Base-by-base conservation (phyloP, 495 filamentous ascomycete genomes). In the Aspergillus kassunensis region DNA sequence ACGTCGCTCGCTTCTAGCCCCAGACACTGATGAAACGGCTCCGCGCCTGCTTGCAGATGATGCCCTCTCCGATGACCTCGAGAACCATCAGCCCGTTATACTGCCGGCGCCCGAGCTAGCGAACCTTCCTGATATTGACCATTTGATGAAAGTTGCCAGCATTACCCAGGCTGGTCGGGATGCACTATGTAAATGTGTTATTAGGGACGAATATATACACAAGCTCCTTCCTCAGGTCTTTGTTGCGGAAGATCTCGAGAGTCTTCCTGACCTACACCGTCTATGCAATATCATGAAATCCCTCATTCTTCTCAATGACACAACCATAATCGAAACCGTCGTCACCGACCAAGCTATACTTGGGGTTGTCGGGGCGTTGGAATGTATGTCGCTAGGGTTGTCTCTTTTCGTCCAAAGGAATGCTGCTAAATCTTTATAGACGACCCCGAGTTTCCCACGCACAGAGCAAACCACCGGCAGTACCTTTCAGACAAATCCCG, bases 221-320 rank as follows among this genome's bases (percentile, higher is more conserved):
- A 96, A 95, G 65, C 76, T 98, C 29, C 84, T 93, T 44, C 90
- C 89, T 1, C 60, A 97, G 37, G 88, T 98, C 45, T 78, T 84
- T 40, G 80, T 84, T 60, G 93, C 95, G 3, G 93, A 98, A 69
- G 89, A 96, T 63, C 75, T 95, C 51, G 91, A 98, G 65, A 90
- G 87, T 55, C 70, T 96, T 25, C 61, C 78, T 0, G 91, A 97
- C 60, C 74, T 98, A 24, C 95, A 97, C 64, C 80, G 86, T 24
- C 73, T 98, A 18, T 98, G 93, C 83, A 95, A 90, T 62, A 96
- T 98, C 65, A 96, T 96, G 90, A 98, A 98, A 75, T 87, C 84
- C 46, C 79, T 97, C 30, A 90, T 98, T 42, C 75, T 97, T 37
- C 80, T 98, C 19, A 98, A 98, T 65, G 95, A 98, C 62, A 95